A percentile compares a stretch with the other conserved stretches of the same genome.
Evolutionary conservation across 2,329 filamentous ascomycete species (phyloP).

Genomic region (Alternaria brassicicola): DNA sequence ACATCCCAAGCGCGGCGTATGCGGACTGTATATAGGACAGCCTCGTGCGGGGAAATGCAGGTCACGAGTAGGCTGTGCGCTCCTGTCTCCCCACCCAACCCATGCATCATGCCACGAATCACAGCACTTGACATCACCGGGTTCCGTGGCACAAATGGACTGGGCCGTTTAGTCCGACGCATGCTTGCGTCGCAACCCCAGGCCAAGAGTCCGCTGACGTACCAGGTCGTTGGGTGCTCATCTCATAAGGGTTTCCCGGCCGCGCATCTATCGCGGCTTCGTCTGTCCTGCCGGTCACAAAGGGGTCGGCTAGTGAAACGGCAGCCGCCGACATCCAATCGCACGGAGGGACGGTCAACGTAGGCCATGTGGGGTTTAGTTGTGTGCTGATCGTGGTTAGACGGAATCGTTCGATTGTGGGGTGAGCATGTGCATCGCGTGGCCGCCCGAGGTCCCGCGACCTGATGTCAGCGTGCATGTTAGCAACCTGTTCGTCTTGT

Average conservation of each 20-base stretch:
- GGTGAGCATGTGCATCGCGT: conserved; percentile 20
- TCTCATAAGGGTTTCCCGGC: conserved; percentile 35
- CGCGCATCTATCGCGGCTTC: conserved; percentile 36
- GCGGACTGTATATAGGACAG: conserved; percentile 31
- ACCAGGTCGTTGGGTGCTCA: conserved; percentile 18
- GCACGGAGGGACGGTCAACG: conserved; percentile 13
- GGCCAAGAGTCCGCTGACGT: conserved; percentile 28
- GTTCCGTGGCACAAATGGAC: conserved; percentile 10
- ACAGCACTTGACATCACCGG: conserved; percentile 28
- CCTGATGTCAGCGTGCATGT: conserved; percentile 17
- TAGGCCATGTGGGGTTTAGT: conserved; percentile 28
- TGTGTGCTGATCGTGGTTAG: conserved; percentile 16
- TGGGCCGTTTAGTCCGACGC: conserved; percentile 30
- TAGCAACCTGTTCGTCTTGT: conserved; percentile 2
- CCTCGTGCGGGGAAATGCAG: conserved; percentile 32
- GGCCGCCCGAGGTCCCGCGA: conserved; percentile 14
- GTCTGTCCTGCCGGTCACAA: conserved; percentile 18
- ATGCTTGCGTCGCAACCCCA: conserved; percentile 34
- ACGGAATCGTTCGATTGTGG: conserved; percentile 27
- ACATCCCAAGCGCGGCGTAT: conserved; percentile 23
- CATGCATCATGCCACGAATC: conserved; percentile 44
- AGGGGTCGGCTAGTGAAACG: conserved; percentile 22
- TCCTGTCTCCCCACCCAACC: conserved; percentile 34
- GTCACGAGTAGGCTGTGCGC: conserved; percentile 37
- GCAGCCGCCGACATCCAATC: conserved; percentile 24